Evolutionary conservation across 2,329 filamentous ascomycete genomes (phyloP), one percentile per base, ranked within the genome.

Genomic region (Aspergillus unguis): DNA sequence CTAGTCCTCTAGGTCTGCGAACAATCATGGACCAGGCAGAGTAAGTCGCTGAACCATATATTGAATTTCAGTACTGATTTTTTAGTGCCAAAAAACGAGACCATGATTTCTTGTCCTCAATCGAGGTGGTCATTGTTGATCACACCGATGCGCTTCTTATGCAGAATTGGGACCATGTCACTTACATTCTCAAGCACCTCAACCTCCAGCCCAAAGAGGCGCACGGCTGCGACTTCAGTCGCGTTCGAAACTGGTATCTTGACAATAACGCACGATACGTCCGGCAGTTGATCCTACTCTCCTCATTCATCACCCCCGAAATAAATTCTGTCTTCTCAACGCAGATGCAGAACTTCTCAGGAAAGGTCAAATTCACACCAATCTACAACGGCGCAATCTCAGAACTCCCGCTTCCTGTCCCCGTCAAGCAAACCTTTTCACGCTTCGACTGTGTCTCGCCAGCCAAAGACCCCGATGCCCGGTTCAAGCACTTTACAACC

Each of bases 141-240:
- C 92, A 97, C 72, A 87, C 90, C 9, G 92, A 97, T 71, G 91
- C 91, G 0, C 82, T 96, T 38, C 82, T 95, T 6, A 96, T 96
- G 91, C 94, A 99, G 71, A 97, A 96, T 70, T 97, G 92, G 92
- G 91, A 96, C 65, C 92, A 99, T 67, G 83, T 96, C 55, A 89
- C 95, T 69, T 89, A 88, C 68, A 88, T 96, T 62, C 92, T 97
- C 65, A 85, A 90, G 57, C 90, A 96, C 69, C 81, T 99, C 57
- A 99, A 99, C 69, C 79, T 88, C 25, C 90, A 95, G 64, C 92
- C 94, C 35, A 90, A 87, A 65, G 89, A 95, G 62, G 83, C 90
- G 1, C 92, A 96, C 70, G 92, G 88, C 59, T 95, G 90, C 65
- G 94, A 99, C 75, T 96, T 97, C 69, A 89, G 87, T 60, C 88